Base-by-base conservation (phyloP, 2,329 filamentous ascomycete species). In the Ascochyta koolunga region DNA sequence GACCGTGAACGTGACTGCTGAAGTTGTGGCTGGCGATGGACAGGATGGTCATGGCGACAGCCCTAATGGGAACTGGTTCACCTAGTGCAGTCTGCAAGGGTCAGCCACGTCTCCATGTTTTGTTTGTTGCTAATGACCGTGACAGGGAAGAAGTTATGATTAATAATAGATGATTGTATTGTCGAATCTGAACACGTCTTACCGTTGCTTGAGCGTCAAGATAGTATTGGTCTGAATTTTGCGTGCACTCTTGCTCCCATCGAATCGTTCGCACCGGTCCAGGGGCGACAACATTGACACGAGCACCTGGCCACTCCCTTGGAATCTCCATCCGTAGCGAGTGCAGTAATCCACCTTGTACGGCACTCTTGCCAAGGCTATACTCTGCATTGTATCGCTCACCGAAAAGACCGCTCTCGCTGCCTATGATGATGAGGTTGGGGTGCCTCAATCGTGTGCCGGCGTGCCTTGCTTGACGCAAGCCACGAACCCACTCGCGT, bases 261-360 rank as follows among this genome's bases (percentile, higher is more conserved):
- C 78, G 71, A 10, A 58, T 60, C 15, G 79, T 81, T 49, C 78
- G 72, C 1, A 81, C 78, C 5, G 77, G 69, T 7, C 79, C 79
- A 15, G 79, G 79, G 4, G 78, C 79, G 22, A 81, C 70, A 8
- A 76, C 77, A 61, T 80, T 81, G 19, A 81, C 75, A 42, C 78
- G 71, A 21, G 75, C 72, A n/a, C 64, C 60, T 21, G 60, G 58
- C 52, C 68, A 75, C 19, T 78, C 71, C 53, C 71, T 68, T 32
- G 70, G 69, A 5, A 73, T 75, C 56, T 80, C 79, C 8, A 68
- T 71, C 41, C 73, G 73, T 47, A 82, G 60, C 39, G 72, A 77
- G 51, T 71, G 68, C 44, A 81, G 61, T 24, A 81, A 57, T 2
- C 79, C 78, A 27, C 65, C 67, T 58, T 81, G 78, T 13, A 80